These are phyloP conservation scores for Acarospora socialis DNA, from an alignment of 2,329 filamentous ascomycete species.

Conservation along the genomic window DNA sequence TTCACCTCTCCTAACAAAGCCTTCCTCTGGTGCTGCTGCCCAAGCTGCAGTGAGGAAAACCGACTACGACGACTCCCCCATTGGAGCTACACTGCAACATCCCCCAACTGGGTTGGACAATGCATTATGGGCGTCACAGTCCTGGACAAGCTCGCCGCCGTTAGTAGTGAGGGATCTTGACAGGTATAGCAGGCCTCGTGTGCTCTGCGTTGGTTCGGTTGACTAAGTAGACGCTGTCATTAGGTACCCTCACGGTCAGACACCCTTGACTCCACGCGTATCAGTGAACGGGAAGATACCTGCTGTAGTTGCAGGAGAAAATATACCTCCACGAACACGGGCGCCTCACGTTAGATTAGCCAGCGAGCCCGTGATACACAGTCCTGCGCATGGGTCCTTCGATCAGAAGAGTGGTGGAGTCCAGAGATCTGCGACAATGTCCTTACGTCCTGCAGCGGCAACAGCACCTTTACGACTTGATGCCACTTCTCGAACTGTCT, in stretches of 20 bases:
- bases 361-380: slow-evolving; percentile 28
- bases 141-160: slow-evolving; percentile 18
- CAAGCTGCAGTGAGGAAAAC: slow-evolving; percentile 10
- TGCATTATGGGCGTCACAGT: slow-evolving; percentile 16
- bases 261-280: slow-evolving; percentile 17
- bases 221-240: slow-evolving; percentile 10
- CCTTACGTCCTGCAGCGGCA: slow-evolving; percentile 27
- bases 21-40: slow-evolving; percentile 22
- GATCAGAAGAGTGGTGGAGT: slow-evolving; percentile 8
- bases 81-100: slow-evolving; percentile 1
- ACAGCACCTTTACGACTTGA: slow-evolving; percentile 32
- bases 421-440: slow-evolving; percentile 28
- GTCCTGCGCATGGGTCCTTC: slow-evolving; percentile 7
- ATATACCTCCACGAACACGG: slow-evolving; percentile 17
- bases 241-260: slow-evolving; percentile 27
- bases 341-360: slow-evolving; percentile 26
- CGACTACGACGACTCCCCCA: slow-evolving; percentile 8
- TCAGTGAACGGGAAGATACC: slow-evolving; percentile 19
- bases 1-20: slow-evolving; percentile 27
- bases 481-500: slow-evolving; percentile 23
- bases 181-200: slow-evolving; percentile 21
- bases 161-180: slow-evolving; percentile 25
- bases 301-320: slow-evolving; percentile 20
- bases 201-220: slow-evolving; percentile 14
- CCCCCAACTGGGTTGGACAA: slow-evolving; percentile 10